Evolutionary conservation across 73 alveolate species (phyloP), one percentile per base, ranked within the genome.

Genomic region (Paraurostyla sp.): DNA sequence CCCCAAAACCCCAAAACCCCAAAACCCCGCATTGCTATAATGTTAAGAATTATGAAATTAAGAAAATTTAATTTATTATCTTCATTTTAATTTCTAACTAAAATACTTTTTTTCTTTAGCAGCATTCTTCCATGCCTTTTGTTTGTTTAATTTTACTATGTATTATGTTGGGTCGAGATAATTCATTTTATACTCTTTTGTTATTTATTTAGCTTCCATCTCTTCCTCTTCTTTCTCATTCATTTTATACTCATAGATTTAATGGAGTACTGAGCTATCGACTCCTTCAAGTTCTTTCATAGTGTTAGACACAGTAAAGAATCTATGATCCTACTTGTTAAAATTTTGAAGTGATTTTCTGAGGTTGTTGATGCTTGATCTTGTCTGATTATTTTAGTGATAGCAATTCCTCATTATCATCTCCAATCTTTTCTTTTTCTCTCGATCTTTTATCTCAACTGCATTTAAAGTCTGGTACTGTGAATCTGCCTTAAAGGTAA

Each of bases 71-170:
- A n/a, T n/a, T n/a, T n/a, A n/a, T n/a, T n/a, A n/a, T n/a, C n/a
- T n/a, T n/a, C n/a, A n/a, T n/a, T n/a, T n/a, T n/a, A n/a, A n/a
- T n/a, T n/a, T n/a, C n/a, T n/a, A n/a, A n/a, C n/a, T n/a, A n/a
- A n/a, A n/a, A n/a, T n/a, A n/a, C n/a, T 65, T 38, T 40, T 65
- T 65, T 35, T 22, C 3, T 65, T 65, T 65, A 38, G 82, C 33
- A 40, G 82, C 82, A 40, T 65, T 65, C 41, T 65, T 65, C 82
- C 82, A 65, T 6, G 82, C 82, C 7, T 38, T 65, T 38, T 35
- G 35, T 38, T 40, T 36, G 16, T 25, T 65, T 6, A 65, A 58
- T 38, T 65, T 65, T 38, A 65, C 82, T 7, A 65, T 65, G 38
- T 65, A 65, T 38, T 65, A 6, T 11, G 82, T 13, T 3, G 82